Percentiles rank a stretch among this genome's conserved stretches.
Evolutionary conservation across 2,329 filamentous ascomycete genomes (phyloP).

Genomic region (Amphichorda felina): DNA sequence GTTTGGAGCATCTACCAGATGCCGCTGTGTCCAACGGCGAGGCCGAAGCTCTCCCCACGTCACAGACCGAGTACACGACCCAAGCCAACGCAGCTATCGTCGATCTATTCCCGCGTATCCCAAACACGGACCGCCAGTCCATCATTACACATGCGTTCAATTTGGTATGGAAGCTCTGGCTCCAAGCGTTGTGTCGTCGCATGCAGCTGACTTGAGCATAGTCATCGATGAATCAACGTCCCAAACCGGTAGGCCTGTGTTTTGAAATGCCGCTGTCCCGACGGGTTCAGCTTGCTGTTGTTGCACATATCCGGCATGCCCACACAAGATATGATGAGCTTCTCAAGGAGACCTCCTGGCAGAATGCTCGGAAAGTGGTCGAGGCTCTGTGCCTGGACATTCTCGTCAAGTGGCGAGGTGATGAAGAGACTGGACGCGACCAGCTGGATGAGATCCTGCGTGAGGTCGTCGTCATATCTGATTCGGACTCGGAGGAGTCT

Average conservation of each 20-base stretch:
- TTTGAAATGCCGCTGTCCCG: slow-evolving; percentile 43
- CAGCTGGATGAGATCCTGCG: slow-evolving; percentile 55
- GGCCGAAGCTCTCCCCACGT: slow-evolving; percentile 48
- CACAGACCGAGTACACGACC: slow-evolving; percentile 46
- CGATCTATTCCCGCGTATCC: slow-evolving; percentile 54
- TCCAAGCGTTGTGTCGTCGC: neutral
- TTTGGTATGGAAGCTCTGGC: slow-evolving; percentile 27
- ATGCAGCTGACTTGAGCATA: neutral
- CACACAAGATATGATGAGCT: slow-evolving; percentile 54
- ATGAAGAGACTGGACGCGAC: slow-evolving; percentile 56
- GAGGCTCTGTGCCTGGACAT: slow-evolving; percentile 50
- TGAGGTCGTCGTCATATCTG: slow-evolving; percentile 56
- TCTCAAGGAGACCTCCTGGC: slow-evolving; percentile 44
- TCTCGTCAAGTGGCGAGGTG: slow-evolving; percentile 60
- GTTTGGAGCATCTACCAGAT: slow-evolving; percentile 13
- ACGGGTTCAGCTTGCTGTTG: slow-evolving; percentile 51
- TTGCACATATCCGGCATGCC: slow-evolving; percentile 56
- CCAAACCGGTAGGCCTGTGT: slow-evolving; percentile 46
- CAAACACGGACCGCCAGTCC: slow-evolving; percentile 48
- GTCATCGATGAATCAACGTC: slow-evolving; percentile 10
- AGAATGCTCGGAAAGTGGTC: slow-evolving; percentile 48
- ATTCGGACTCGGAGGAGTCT: slow-evolving; percentile 33
- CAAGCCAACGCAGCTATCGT: slow-evolving; percentile 51
- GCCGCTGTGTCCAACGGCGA: slow-evolving; percentile 14
- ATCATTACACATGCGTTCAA: slow-evolving; percentile 53